phyloP scores from a whole-genome alignment of 1,284 basidiomycete genomes.

The Gymnopus androsaceus region DNA sequence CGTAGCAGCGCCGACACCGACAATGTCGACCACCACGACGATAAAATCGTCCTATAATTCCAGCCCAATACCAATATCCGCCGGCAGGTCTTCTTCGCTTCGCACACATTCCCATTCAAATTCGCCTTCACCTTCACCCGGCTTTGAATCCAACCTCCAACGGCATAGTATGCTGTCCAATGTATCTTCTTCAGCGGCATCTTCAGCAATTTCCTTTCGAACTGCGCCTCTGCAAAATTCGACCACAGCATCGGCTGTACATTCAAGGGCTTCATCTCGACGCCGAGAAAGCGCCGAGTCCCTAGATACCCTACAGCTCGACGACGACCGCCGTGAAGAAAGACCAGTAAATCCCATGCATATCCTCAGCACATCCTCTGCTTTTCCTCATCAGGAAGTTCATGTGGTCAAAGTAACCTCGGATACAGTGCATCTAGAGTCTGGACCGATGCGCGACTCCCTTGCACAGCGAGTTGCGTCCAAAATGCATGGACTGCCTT shows the following conservation, averaged over 20 bases:
- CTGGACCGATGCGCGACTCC: slow-evolving; percentile 39
- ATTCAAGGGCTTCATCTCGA: slow-evolving; percentile 1
- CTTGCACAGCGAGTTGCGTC: slow-evolving; percentile 39
- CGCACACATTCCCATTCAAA: not conserved
- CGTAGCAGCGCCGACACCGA: not conserved
- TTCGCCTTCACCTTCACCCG: not conserved
- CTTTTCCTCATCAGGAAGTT: slow-evolving; percentile 41
- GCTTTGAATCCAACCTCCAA: not conserved
- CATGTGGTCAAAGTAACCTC: slow-evolving; percentile 55
- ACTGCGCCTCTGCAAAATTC: slow-evolving; percentile 25
- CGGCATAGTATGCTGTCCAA: slow-evolving; percentile 1
- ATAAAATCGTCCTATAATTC: not conserved
- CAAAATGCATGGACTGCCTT: slow-evolving; percentile 35
- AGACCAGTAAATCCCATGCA: slow-evolving; percentile 36
- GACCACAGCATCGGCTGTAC: slow-evolving; percentile 18
- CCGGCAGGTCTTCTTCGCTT: not conserved
- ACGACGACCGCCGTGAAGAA: slow-evolving; percentile 6
- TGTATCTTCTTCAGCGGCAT: slow-evolving; percentile 15
- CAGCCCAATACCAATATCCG: not conserved
- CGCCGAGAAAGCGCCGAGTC: not conserved
- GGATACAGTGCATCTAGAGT: slow-evolving; percentile 44
- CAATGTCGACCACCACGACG: not conserved
- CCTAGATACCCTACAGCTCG: slow-evolving; percentile 35
- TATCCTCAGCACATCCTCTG: slow-evolving; percentile 24
- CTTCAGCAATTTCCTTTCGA: slow-evolving; percentile 30